Evolutionary conservation across 2,329 filamentous ascomycete species (phyloP), one percentile per base, ranked within the genome.

Genomic region (Alternaria sp.): DNA sequence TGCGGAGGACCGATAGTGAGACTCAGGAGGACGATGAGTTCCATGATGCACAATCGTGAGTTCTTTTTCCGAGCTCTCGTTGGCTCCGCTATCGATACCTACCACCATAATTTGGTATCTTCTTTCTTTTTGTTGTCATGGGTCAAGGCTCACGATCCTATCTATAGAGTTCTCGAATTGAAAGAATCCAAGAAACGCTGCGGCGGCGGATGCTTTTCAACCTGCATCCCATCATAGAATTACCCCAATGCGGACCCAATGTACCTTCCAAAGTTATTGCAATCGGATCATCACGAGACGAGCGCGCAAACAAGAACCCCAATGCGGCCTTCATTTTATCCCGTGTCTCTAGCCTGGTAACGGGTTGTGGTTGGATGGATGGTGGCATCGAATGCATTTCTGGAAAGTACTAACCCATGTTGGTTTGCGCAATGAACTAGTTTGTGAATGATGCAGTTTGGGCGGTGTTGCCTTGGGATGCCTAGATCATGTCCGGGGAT

Each of bases 1-100:
- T 82, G 41, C 69, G 71, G 65, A 72, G 80, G 33, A 73, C 75
- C 68, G 83, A 85, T 66, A 82, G 79, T 28, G 74, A 82, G 56
- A 81, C 80, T 12, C 75, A 81, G 6, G 78, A 79, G 44, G 78
- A 82, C 28, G 83, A 85, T 43, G 80, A 82, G 45, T 85, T 85
- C 61, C 78, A 83, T 51, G 84, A 85, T 74, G 84, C 84, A 7
- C 79, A 83, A 54, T 77, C 78, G 56, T 80, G 61, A 63, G 61
- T 63, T 45, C 49, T 15, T 54, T 57, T n/a, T 54, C 30, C 33
- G 33, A 37, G 45, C 49, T 28, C 25, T 20, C 33, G 20, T 15
- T 26, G 21, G 21, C 20, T 18, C 25, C 28, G 15, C 41, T 47
- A 8, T 26, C 46, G 21, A 25, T 50, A 21, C 44, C 30, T 50